phyloP scores from a whole-genome alignment of 148 eudicot genomes.

The Cornus kousa region DNA sequence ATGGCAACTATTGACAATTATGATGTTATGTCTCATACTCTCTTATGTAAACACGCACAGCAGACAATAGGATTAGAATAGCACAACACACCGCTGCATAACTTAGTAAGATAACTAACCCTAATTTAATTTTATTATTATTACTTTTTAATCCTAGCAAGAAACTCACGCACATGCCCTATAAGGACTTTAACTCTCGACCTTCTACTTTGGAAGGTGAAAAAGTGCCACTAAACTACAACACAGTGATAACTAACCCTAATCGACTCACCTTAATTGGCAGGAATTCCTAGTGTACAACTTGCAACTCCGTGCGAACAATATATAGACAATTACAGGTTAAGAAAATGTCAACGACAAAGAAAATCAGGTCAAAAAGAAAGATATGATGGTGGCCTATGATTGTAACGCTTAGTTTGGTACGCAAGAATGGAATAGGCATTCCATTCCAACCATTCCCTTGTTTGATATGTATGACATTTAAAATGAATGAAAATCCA shows the following conservation, averaged over 20 bases:
- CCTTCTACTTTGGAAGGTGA: no score
- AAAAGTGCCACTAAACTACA: no score
- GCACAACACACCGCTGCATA: background rate
- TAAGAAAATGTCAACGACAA: background rate
- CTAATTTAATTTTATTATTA: no score
- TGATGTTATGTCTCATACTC: background rate
- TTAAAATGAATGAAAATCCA: no score
- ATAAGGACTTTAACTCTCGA: no score
- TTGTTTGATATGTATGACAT: no score
- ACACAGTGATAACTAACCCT: no score
- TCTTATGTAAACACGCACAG: background rate
- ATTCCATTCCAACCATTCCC: no score
- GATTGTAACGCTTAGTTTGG: background rate
- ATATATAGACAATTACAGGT: background rate
- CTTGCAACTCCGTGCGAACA: background rate
- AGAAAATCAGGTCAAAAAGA: background rate
- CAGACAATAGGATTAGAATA: background rate
- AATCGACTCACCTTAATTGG: background rate
- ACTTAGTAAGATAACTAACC: background rate
- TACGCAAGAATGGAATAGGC: no score
- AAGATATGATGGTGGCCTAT: slow-evolving; percentile 1
- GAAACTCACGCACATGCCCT: background rate
- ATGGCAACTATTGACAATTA: background rate
- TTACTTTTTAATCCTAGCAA: no score
- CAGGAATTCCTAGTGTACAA: background rate